Evolutionary conservation across 495 filamentous ascomycete genomes (phyloP).

Genomic region (Penicillium herquei): DNA sequence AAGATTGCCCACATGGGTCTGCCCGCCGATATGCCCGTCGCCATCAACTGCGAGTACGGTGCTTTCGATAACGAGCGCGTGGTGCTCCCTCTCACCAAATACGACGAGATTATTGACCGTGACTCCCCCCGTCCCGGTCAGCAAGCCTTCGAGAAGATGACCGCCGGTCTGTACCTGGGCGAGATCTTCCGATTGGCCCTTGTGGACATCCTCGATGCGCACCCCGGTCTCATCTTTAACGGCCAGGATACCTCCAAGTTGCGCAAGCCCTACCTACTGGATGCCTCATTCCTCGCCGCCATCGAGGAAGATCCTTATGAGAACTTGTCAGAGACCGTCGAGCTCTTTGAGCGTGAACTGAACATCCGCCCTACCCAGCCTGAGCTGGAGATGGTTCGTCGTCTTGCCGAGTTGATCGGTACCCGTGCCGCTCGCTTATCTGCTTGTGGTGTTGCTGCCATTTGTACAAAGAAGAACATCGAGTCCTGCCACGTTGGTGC

Average conservation of each 20-base stretch:
- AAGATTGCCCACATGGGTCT: slow-evolving; percentile 94
- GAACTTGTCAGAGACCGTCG: slow-evolving; percentile 82
- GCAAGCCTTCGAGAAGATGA: slow-evolving; percentile 98
- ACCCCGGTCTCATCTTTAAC: slow-evolving; percentile 74
- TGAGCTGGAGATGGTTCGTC: slow-evolving; percentile 83
- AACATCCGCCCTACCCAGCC: slow-evolving; percentile 63
- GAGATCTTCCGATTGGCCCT: slow-evolving; percentile 92
- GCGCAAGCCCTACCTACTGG: slow-evolving; percentile 78
- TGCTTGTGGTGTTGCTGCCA: slow-evolving; percentile 90
- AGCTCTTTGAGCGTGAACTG: slow-evolving; percentile 73
- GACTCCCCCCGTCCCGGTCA: slow-evolving; percentile 93
- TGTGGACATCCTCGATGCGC: slow-evolving; percentile 78
- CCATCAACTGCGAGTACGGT: slow-evolving; percentile 99
- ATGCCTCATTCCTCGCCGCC: slow-evolving; percentile 91
- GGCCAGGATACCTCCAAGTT: slow-evolving; percentile 77
- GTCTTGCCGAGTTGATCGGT: slow-evolving; percentile 88
- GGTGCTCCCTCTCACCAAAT: slow-evolving; percentile 83
- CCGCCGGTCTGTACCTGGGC: slow-evolving; percentile 91
- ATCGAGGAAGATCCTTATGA: slow-evolving; percentile 96
- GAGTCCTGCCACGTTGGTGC: slow-evolving; percentile 88
- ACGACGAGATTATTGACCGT: slow-evolving; percentile 83
- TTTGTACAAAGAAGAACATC: slow-evolving; percentile 92
- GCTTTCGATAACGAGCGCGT: slow-evolving; percentile 97
- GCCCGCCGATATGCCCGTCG: slow-evolving; percentile 85
- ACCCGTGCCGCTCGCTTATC: slow-evolving; percentile 91